phyloP scores from a whole-genome alignment of 495 filamentous ascomycete species.

The Aspergillus hancockii region DNA sequence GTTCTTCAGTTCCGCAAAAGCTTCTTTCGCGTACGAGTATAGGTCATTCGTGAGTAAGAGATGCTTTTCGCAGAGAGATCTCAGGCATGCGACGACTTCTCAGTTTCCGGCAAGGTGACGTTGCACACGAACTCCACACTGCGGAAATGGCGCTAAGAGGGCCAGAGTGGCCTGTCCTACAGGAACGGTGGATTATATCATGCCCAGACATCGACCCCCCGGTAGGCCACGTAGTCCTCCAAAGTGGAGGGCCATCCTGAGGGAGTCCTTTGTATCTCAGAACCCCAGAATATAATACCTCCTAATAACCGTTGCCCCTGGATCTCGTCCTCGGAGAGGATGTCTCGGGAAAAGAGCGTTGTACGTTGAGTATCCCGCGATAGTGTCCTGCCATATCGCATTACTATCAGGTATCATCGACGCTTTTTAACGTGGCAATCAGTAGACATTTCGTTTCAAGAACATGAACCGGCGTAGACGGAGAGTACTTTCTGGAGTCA shows the following conservation, averaged over 20 bases:
- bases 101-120: not conserved
- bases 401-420: not conserved
- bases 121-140: slow-evolving; percentile 12
- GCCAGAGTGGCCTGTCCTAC: not conserved
- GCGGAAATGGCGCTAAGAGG: slow-evolving; percentile 11
- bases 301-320: slow-evolving; percentile 12
- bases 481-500: slow-evolving; percentile 12
- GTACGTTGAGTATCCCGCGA: slow-evolving; percentile 1
- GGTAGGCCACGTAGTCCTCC: slow-evolving; percentile 13
- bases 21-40: slow-evolving; percentile 23
- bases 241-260: slow-evolving; percentile 2
- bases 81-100: not conserved
- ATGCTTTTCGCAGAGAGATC: slow-evolving; percentile 16
- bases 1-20: not conserved
- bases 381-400: not conserved
- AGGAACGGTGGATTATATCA: not conserved
- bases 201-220: slow-evolving; percentile 13
- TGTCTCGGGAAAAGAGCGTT: slow-evolving; percentile 7
- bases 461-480: not conserved
- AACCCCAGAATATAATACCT: slow-evolving; percentile 10
- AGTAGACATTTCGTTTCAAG: not conserved
- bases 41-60: slow-evolving; percentile 20
- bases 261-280: not conserved
- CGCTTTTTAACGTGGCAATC: not conserved
- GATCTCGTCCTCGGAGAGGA: slow-evolving; percentile 9